Evolutionary conservation across 177 flowering plant genomes (phyloP).

Genomic region (Telopea speciosissima): DNA sequence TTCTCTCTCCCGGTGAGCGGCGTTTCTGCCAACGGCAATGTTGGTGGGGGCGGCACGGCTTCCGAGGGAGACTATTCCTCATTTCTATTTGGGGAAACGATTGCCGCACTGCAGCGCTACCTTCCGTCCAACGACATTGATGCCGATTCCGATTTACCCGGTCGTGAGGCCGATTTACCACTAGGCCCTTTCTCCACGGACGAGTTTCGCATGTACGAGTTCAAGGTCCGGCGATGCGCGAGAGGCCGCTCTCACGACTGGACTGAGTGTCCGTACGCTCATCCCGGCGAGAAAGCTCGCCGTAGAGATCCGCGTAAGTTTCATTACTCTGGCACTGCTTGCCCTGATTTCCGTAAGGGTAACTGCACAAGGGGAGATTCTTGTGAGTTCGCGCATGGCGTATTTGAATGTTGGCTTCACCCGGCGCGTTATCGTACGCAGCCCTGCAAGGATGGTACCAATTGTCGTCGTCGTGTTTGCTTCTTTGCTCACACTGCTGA

Average conservation of each 20-base stretch:
- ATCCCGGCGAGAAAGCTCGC: conserved; percentile 41
- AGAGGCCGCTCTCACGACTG: conserved; percentile 39
- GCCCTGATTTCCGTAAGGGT: conserved; percentile 40
- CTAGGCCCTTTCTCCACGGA: conserved; percentile 29
- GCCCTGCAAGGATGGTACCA: conserved; percentile 37
- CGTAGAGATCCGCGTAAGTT: conserved; percentile 33
- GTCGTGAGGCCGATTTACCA: conserved; percentile 18
- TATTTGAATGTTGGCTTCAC: conserved; percentile 42
- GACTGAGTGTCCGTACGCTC: conserved; percentile 46
- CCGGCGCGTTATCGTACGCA: conserved; percentile 40
- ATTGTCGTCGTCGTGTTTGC: conserved; percentile 34
- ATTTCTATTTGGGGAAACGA: conserved; percentile 13
- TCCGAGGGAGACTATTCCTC: conserved; percentile 14
- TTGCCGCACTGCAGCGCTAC: conserved; percentile 39
- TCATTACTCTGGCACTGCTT: conserved; percentile 36
- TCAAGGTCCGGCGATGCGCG: conserved; percentile 33
- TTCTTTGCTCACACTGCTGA: conserved; percentile 41
- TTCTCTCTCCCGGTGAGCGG: not conserved
- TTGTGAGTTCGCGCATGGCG: conserved; percentile 41
- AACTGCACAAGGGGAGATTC: conserved; percentile 38
- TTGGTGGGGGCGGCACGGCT: conserved; percentile 9
- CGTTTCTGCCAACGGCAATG: conserved; percentile 1
- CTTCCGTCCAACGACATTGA: conserved; percentile 41
- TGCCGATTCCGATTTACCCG: conserved; percentile 17
- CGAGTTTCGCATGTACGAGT: conserved; percentile 40